These are phyloP conservation scores for Yamadazyma nakazawae DNA, from an alignment of 805 yeast species.

Conservation along the genomic window DNA sequence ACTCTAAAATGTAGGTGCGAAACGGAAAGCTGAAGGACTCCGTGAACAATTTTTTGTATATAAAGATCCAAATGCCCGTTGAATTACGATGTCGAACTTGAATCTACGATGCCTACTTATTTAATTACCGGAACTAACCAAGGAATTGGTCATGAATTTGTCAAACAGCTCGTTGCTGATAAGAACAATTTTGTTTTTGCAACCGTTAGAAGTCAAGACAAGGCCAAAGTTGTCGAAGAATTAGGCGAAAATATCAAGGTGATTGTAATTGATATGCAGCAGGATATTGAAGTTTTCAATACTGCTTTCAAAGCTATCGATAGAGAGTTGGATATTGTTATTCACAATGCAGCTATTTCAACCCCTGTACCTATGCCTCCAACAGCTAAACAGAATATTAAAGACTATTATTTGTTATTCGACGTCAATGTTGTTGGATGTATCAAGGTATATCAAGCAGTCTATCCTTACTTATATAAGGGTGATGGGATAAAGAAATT, in stretches of 20 bases:
- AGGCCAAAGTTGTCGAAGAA: constrained; percentile 17
- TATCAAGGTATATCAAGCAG: constrained; percentile 3
- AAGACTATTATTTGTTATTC: not conserved
- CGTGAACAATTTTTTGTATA: too few species aligned
- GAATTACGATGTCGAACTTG: too few species aligned
- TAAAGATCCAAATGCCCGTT: too few species aligned
- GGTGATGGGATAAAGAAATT: constrained; percentile 2
- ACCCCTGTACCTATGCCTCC: not conserved
- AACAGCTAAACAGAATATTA: not conserved
- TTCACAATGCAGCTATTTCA: constrained; percentile 29
- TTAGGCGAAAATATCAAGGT: constrained; percentile 5
- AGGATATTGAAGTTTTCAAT: not conserved
- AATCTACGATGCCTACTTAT: too few species aligned
- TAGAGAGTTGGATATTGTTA: constrained; percentile 30
- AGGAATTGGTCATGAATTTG: too few species aligned
- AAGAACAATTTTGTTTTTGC: constrained; percentile 34
- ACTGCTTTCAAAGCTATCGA: constrained; percentile 10
- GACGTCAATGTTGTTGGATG: constrained; percentile 4
- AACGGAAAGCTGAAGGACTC: too few species aligned
- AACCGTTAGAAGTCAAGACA: constrained; percentile 25
- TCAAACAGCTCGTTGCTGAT: constrained; percentile 19
- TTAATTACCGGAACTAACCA: too few species aligned
- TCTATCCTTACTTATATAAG: constrained; percentile 3
- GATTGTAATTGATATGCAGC: constrained; percentile 6
- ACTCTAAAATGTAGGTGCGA: too few species aligned